Conservation (phyloP, 139 green algal genomes). For the Pleodorina starrii region DNA sequence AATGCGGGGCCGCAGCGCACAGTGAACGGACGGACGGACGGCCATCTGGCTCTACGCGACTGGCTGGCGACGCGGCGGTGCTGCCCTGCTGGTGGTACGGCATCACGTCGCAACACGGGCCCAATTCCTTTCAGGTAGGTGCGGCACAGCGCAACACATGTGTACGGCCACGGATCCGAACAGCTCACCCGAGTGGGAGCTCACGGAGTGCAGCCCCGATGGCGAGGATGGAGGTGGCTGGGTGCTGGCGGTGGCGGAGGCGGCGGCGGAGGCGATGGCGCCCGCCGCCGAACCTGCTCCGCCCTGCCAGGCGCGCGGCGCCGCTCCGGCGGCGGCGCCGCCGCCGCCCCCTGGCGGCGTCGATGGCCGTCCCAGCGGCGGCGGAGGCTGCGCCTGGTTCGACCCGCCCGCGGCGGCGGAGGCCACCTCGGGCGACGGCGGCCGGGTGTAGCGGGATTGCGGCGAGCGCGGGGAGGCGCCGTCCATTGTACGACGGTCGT, state of each 20-base stretch:
- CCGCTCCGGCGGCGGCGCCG: background rate
- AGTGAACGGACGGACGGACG: too few relatives aligned
- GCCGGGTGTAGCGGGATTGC: background rate
- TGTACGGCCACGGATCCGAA: too few relatives aligned
- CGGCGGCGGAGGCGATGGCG: background rate
- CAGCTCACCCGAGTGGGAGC: background rate
- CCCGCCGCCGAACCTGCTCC: background rate
- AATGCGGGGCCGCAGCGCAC: too few relatives aligned
- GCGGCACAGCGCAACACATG: too few relatives aligned
- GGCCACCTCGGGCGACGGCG: constrained; percentile 11
- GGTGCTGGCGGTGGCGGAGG: background rate
- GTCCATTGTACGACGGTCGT: constrained; percentile 25
- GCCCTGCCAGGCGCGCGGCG: background rate
- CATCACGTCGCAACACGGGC: too few relatives aligned
- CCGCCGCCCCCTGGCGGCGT: background rate
- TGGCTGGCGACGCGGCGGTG: too few relatives aligned
- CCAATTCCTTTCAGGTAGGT: too few relatives aligned
- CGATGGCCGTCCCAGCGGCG: background rate
- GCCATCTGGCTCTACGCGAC: too few relatives aligned
- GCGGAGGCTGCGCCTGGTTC: background rate
- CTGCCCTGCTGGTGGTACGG: too few relatives aligned
- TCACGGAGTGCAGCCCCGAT: background rate
- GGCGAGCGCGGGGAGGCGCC: constrained; percentile 35
- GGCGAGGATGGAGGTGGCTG: constrained; percentile 1
- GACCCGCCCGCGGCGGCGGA: background rate